Evolutionary conservation across 2,329 filamentous ascomycete species (phyloP), one percentile per base, ranked within the genome.

Genomic region (Diaporthe aspalathi): DNA sequence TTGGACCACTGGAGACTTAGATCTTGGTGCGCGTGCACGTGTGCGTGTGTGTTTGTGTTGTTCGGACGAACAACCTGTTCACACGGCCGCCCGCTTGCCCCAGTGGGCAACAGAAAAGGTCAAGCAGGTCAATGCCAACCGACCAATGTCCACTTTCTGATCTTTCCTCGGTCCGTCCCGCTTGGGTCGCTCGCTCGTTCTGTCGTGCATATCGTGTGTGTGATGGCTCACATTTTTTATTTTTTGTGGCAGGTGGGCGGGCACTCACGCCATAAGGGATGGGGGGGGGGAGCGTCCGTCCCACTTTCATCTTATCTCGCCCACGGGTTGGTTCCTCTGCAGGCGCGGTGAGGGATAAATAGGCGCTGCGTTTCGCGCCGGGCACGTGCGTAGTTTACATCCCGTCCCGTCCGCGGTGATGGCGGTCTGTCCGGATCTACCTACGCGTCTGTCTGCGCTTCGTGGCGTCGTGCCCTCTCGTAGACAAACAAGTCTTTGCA

Each of bases 221-320:
- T 65, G 60, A 65, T 35, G 43, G 60, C 60, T 65, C 60, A 65
- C 60, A 38, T 63, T 63, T 11, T 47, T 17, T 24, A 14, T 47
- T n/a, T n/a, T n/a, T n/a, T n/a, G n/a, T n/a, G n/a, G n/a, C n/a
- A n/a, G n/a, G n/a, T n/a, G n/a, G n/a, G n/a, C n/a, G n/a, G n/a
- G n/a, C n/a, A n/a, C n/a, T n/a, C n/a, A n/a, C n/a, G n/a, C n/a
- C n/a, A n/a, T n/a, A n/a, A n/a, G n/a, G n/a, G n/a, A n/a, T n/a
- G n/a, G n/a, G n/a, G n/a, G n/a, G n/a, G n/a, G n/a, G n/a, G n/a
- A n/a, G n/a, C n/a, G 29, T 32, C 12, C 27, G 60, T 63, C 60
- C 45, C 60, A 65, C 60, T 65, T 65, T 50, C 60, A 45, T 45
- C 45, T 65, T 38, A n/a, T n/a, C n/a, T 50, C 60, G 60, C 60